These are phyloP conservation scores for Chrysophaeum taylorii DNA, from an alignment of 352 stramenopile species.

Conservation along the genomic window DNA sequence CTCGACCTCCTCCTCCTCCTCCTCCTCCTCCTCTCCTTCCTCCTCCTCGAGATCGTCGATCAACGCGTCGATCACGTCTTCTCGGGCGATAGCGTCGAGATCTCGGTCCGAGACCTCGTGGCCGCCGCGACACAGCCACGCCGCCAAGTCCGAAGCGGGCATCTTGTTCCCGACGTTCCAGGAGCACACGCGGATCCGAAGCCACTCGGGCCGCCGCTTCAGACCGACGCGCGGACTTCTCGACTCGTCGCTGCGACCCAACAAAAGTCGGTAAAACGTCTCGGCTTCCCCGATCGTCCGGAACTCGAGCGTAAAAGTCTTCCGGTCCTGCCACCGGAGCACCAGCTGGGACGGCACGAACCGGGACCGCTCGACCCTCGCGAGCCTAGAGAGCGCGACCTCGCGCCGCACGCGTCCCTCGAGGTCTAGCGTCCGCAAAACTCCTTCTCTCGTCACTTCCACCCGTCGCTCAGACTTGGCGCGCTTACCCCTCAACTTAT, in stretches of 20 bases:
- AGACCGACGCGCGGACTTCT: neutral
- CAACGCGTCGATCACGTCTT: neutral
- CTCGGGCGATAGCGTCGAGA: neutral
- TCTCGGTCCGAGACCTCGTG: neutral
- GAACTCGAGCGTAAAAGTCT: neutral
- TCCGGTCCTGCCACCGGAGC: neutral
- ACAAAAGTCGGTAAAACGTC: neutral
- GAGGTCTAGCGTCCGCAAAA: neutral
- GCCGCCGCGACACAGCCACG: neutral
- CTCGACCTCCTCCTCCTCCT: neutral
- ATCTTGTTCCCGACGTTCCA: conserved; percentile 5
- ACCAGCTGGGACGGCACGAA: neutral
- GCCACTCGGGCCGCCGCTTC: neutral
- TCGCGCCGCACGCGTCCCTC: neutral
- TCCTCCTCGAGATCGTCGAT: neutral
- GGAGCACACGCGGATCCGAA: neutral
- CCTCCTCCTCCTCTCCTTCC: neutral
- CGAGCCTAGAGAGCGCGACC: neutral
- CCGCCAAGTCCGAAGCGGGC: neutral
- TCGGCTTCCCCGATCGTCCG: neutral
- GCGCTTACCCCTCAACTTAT: neutral
- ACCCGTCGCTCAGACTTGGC: neutral
- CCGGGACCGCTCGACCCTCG: neutral
- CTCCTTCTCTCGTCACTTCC: neutral
- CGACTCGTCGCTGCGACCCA: neutral